Conservation (phyloP, 257 asterid genomes). For the Nicotiana tabacum region DNA sequence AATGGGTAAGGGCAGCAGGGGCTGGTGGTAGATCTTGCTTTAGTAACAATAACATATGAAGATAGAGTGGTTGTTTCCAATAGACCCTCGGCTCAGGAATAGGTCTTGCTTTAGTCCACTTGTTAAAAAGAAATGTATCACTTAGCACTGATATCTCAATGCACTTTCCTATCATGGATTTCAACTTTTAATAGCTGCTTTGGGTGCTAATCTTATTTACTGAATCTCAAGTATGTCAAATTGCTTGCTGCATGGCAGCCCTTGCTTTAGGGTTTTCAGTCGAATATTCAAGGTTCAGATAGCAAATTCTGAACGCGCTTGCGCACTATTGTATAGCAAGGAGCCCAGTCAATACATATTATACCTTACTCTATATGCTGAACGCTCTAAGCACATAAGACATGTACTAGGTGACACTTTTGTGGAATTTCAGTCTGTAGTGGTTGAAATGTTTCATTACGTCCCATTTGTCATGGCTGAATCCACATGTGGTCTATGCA, state of each 20-base stretch:
- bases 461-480: not conserved
- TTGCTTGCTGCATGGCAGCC: not conserved
- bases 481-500: not conserved
- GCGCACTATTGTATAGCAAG: not conserved
- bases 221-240: not conserved
- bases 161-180: not conserved
- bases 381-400: not conserved
- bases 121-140: not conserved
- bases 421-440: not conserved
- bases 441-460: not conserved
- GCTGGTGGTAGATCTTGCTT: too few species aligned
- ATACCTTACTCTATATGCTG: not conserved
- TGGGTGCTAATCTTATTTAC: too few species aligned
- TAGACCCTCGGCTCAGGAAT: not conserved
- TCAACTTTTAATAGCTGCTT: too few species aligned
- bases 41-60: too few species aligned
- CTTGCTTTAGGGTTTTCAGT: not conserved
- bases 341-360: not conserved
- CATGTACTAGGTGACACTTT: not conserved
- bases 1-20: too few species aligned
- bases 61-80: too few species aligned
- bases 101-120: not conserved
- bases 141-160: not conserved
- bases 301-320: not conserved
- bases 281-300: not conserved